Evolutionary conservation across 1,284 basidiomycete genomes (phyloP), one percentile per base, ranked within the genome.

Genomic region (Ceratobasidium sp.): DNA sequence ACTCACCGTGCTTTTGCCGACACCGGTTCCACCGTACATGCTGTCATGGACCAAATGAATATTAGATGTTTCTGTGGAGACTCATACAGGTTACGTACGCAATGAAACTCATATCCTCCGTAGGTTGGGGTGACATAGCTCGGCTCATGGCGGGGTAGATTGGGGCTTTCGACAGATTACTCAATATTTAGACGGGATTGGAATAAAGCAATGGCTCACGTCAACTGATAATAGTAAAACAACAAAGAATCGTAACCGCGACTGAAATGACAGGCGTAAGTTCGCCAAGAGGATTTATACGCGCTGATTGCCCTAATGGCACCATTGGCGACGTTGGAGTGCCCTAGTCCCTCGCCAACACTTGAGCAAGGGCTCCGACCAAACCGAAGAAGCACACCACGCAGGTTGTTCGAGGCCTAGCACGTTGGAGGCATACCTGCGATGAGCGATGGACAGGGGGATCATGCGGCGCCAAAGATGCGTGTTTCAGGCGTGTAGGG

Each of bases 21-120:
- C 72, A 4, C 72, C 72, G 23, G 72, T 75, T 9, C 72, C 72
- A 2, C 72, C 72, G 23, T 75, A 75, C 58, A 75, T 63, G 3
- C 72, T 75, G 18, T 56, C 23, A 56, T 10, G 33, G 1, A 63
- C 33, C 13, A n/a, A 46, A 20, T 3, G 46, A 28, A 33, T 28
- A 7, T 68, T 9, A 23, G 15, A 15, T 20, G n/a, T 20, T 15
- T n/a, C 28, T 20, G 23, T 12, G n/a, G 44, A 23, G 28, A 33
- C 51, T 49, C 4, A 6, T 20, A 40, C 0, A 20, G 6, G 39
- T 10, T 12, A 64, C 72, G 46, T 63, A 66, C 72, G 72, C 72
- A 42, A 75, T 75, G 28, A 63, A 75, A 40, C 66, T 39, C 3
- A 58, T 56, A 1, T 15, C 49, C 49, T 73, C 71, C 6, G 56